These are phyloP conservation scores for Dillenia suffruticosa DNA, from an alignment of 164 flowering plant genomes.

Conservation along the genomic window DNA sequence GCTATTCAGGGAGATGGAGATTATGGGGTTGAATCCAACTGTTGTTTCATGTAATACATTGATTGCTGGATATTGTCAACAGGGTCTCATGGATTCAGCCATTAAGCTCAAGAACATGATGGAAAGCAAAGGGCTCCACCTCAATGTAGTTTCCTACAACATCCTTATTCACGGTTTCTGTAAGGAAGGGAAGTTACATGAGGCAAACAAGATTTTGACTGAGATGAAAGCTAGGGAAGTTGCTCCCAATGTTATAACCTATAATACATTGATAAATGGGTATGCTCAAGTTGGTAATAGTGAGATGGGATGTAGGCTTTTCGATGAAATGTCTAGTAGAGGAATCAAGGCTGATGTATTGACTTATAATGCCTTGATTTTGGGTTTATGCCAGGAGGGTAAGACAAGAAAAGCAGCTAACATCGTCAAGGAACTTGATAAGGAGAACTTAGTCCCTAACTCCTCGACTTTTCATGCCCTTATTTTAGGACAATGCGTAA, in stretches of 20 bases:
- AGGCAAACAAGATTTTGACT: constrained; percentile 52
- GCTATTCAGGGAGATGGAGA: constrained; percentile 54
- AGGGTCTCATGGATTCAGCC: constrained; percentile 52
- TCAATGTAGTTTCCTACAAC: constrained; percentile 61
- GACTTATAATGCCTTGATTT: constrained; percentile 78
- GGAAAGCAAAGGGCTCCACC: constrained; percentile 45
- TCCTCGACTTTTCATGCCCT: constrained; percentile 79
- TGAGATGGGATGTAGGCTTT: constrained; percentile 58
- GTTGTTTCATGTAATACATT: constrained; percentile 62
- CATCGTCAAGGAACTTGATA: constrained; percentile 66
- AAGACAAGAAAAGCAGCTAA: constrained; percentile 84
- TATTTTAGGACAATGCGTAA: constrained; percentile 72
- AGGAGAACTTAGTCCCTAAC: constrained; percentile 58
- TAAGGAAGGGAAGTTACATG: constrained; percentile 66
- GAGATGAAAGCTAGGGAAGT: constrained; percentile 69
- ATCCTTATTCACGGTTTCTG: constrained; percentile 68
- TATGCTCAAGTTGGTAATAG: constrained; percentile 48
- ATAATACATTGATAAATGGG: constrained; percentile 74
- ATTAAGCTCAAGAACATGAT: constrained; percentile 60
- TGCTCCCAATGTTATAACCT: constrained; percentile 61
- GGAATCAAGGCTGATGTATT: constrained; percentile 61
- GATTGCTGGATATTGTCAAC: constrained; percentile 61
- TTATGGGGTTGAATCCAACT: constrained; percentile 53
- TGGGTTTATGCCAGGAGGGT: constrained; percentile 77
- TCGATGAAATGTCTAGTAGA: constrained; percentile 64